These are phyloP conservation scores for Rosellinia necatrix DNA, from an alignment of 2,329 filamentous ascomycete genomes.

Conservation along the genomic window DNA sequence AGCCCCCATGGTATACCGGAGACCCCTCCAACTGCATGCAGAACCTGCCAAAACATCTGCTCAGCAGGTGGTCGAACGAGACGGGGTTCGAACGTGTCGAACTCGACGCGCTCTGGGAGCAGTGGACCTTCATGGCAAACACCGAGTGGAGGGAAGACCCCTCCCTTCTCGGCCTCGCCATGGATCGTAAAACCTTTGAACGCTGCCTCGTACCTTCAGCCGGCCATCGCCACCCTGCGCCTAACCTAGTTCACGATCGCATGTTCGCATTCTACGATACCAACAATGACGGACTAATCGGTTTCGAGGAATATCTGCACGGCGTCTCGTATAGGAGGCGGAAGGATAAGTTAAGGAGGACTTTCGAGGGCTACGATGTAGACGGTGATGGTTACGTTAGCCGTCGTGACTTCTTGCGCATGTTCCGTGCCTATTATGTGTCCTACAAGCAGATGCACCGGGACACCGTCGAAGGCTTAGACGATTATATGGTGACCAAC, in stretches of 20 bases:
- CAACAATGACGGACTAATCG: conserved; percentile 84
- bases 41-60: conserved; percentile 68
- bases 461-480: conserved; percentile 78
- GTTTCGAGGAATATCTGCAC: conserved; percentile 88
- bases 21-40: conserved; percentile 74
- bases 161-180: conserved; percentile 75
- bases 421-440: conserved; percentile 91
- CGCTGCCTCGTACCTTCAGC: conserved; percentile 86
- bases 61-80: conserved; percentile 70
- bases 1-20: conserved; percentile 86
- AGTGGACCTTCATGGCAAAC: conserved; percentile 93
- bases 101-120: conserved; percentile 92
- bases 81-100: conserved; percentile 84
- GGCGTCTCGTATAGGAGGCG: conserved; percentile 74
- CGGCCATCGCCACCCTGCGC: conserved; percentile 74
- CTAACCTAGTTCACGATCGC: conserved; percentile 91
- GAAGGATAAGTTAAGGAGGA: conserved; percentile 71
- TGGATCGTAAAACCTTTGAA: conserved; percentile 92
- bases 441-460: conserved; percentile 87
- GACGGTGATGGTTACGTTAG: conserved; percentile 86
- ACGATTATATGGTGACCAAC: conserved; percentile 77
- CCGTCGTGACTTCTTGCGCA: conserved; percentile 83
- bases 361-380: conserved; percentile 90
- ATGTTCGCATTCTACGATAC: conserved; percentile 97
- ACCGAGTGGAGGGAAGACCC: conserved; percentile 83